Conservation (phyloP, 306 rosid genomes). For the Fragaria iinumae region DNA sequence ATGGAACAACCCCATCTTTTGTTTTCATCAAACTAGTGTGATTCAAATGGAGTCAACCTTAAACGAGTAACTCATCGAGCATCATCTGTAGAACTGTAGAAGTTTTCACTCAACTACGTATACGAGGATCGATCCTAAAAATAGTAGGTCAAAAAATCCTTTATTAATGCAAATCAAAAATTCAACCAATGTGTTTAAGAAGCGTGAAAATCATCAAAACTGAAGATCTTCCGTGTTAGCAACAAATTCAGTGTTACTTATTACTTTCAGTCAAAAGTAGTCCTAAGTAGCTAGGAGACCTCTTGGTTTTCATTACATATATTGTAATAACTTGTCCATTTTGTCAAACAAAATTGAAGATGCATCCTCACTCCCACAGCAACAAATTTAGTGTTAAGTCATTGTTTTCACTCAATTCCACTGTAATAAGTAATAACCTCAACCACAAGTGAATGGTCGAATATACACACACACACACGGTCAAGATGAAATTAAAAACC, state of each 20-base stretch:
- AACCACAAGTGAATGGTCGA: not conserved
- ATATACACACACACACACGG: not conserved
- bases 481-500: not conserved
- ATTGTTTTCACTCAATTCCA: too few species aligned
- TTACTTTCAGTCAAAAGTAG: not conserved
- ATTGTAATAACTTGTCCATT: not conserved
- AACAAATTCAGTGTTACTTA: not conserved
- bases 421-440: too few species aligned
- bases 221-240: not conserved
- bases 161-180: not conserved
- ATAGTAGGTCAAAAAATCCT: not conserved
- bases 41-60: too few species aligned
- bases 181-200: not conserved
- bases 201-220: not conserved
- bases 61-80: too few species aligned
- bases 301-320: not conserved
- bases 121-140: not conserved
- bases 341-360: slow-evolving; percentile 4
- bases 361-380: not conserved
- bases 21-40: too few species aligned
- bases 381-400: not conserved
- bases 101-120: too few species aligned
- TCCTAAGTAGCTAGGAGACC: not conserved
- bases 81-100: too few species aligned
- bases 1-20: too few species aligned